phyloP scores from a whole-genome alignment of 345 rosid species.

The Aquilaria sinensis region DNA sequence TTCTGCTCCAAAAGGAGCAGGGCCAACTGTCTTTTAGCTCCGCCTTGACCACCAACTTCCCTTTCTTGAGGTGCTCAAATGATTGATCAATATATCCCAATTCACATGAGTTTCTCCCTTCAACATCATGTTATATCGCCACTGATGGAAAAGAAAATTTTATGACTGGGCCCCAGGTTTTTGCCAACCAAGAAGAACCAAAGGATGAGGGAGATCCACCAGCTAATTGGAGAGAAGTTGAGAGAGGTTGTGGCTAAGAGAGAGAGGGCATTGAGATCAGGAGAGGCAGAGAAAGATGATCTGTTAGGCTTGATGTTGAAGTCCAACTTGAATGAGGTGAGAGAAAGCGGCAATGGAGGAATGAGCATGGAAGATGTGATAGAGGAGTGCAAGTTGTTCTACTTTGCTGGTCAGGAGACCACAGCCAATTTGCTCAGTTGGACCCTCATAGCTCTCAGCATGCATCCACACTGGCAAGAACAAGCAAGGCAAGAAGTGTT shows the following conservation, averaged over 20 bases:
- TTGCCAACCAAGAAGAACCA: constrained; percentile 17
- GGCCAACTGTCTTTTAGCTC: constrained; percentile 8
- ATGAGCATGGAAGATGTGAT: constrained; percentile 12
- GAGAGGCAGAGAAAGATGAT: constrained; percentile 9
- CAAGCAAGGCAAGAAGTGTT: constrained; percentile 25
- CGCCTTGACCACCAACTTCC: constrained; percentile 6
- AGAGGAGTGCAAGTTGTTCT: constrained; percentile 21
- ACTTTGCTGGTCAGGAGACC: constrained; percentile 36
- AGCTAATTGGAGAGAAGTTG: constrained; percentile 8
- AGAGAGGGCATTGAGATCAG: constrained; percentile 13
- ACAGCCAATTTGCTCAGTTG: constrained; percentile 26
- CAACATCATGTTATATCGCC: neutral
- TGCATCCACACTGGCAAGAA: constrained; percentile 25
- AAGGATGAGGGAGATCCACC: constrained; percentile 17
- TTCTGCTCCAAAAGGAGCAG: constrained; percentile 19
- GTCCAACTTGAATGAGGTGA: neutral
- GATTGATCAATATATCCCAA: no score
- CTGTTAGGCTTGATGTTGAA: constrained; percentile 15
- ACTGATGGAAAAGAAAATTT: neutral
- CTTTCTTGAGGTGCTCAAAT: constrained; percentile 6
- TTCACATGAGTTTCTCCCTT: neutral
- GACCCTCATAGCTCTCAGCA: constrained; percentile 19
- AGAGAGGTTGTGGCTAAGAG: constrained; percentile 11
- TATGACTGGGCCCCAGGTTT: constrained; percentile 4
- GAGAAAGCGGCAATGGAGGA: neutral